Percentiles rank a stretch among this genome's conserved stretches.
phyloP scores from a whole-genome alignment of 176 grass and related monocot genomes.

The Dendrocalamus sinicus region DNA sequence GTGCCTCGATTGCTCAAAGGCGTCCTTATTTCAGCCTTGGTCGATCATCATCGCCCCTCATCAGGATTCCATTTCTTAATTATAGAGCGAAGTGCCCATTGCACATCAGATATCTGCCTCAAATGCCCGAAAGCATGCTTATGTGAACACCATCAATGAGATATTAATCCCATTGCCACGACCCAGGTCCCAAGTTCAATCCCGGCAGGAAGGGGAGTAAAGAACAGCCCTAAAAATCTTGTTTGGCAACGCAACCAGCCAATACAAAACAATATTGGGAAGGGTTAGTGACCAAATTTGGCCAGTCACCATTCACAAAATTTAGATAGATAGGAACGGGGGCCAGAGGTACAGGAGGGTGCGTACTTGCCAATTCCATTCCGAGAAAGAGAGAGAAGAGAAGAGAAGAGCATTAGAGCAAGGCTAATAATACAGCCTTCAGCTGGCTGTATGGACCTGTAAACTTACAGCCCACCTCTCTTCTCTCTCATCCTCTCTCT shows the following conservation, averaged over 20 bases:
- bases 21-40: constrained; percentile 26
- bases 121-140: neutral
- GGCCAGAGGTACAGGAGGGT: too few species aligned
- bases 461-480: too few species aligned
- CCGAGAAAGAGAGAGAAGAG: neutral
- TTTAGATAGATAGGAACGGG: neutral
- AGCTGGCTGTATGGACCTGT: too few species aligned
- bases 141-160: neutral
- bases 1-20: constrained; percentile 13
- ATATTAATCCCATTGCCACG: neutral
- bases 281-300: neutral
- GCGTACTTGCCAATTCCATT: too few species aligned
- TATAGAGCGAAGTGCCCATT: neutral
- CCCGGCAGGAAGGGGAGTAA: neutral
- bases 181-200: constrained; percentile 20
- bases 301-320: neutral
- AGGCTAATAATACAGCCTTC: too few species aligned
- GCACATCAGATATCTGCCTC: neutral
- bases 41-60: constrained; percentile 35
- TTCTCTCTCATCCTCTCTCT: too few species aligned
- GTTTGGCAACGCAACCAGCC: neutral
- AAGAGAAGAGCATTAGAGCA: neutral
- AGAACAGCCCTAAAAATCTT: neutral
- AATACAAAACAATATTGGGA: neutral
- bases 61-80: neutral